Evolutionary conservation across 257 asterid genomes (phyloP).

Genomic region (Primulina eburnea): DNA sequence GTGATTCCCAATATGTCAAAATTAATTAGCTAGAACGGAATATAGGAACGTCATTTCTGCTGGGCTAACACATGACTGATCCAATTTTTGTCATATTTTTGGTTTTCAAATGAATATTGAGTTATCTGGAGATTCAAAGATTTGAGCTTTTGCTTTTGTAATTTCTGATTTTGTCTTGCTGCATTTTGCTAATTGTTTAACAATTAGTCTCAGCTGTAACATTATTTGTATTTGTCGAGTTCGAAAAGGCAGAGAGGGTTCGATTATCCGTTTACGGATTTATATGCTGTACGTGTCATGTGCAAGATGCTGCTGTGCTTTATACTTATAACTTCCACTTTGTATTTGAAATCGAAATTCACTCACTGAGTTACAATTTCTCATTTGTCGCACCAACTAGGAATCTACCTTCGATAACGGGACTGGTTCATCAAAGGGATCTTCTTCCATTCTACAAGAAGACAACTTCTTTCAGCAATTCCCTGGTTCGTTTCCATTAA

Average conservation of each 20-base stretch:
- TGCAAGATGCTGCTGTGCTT: background rate
- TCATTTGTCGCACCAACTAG: constrained; percentile 27
- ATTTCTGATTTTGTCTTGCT: background rate
- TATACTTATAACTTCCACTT: background rate
- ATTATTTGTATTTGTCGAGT: background rate
- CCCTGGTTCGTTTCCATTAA: constrained; percentile 53
- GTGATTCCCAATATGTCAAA: background rate
- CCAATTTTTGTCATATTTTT: background rate
- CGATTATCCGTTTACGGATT: background rate
- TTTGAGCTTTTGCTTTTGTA: background rate
- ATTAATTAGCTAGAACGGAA: background rate
- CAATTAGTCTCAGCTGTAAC: background rate
- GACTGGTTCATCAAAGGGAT: constrained; percentile 44
- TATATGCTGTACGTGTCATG: background rate
- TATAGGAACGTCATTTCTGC: background rate
- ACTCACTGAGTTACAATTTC: background rate
- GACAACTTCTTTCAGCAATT: constrained; percentile 41
- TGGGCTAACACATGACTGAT: background rate
- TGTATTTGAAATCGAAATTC: background rate
- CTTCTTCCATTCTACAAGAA: constrained; percentile 43
- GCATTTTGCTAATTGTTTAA: background rate
- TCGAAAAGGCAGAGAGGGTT: background rate
- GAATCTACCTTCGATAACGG: constrained; percentile 36
- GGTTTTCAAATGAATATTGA: constrained; percentile 2
- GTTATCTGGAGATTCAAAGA: background rate